Base-by-base conservation (phyloP, 73 alveolate genomes). In the Paramecium caudatum region DNA sequence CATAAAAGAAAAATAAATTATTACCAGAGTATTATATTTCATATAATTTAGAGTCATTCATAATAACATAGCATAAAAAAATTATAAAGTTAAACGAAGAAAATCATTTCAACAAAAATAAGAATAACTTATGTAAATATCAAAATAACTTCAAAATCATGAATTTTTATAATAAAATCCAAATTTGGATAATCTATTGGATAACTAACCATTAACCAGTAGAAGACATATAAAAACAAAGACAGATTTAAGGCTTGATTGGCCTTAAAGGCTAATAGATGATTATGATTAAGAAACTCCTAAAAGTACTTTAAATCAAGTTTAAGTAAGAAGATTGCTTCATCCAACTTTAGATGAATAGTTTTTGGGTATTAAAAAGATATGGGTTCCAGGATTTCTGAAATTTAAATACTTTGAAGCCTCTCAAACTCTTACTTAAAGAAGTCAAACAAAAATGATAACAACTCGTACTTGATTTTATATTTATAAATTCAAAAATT, bases 281-380 rank as follows among this genome's bases (percentile, higher is more conserved):
- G 68, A 12, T 1, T 6, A 86, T 17, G 68, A 74, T 15, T 15
- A 41, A 25, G 32, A 17, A 41, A 45, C 33, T 16, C 62, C n/a
- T 3, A 45, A 74, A 41, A 41, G 12, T 37, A n/a, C 46, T 8
- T 37, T 62, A 36, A 63, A 16, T 41, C 25, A 86, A 63, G 21
- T 10, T 3, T 46, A 61, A 43, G 81, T 86, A 7, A 37, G 93
- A 39, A 27, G 41, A 16, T 15, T 63, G 36, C 15, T 86, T 10
- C 93, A 86, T 65, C 93, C 93, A 1, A 62, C 61, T 39, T 46
- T 86, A 62, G 81, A 48, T 36, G 82, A 36, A 4, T 80, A 86
- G 13, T 86, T 47, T 61, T 21, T 65, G 19, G 68, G 84, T 63
- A 13, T 25, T 12, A 50, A 86, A 46, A 70, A 49, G 30, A 34